These are phyloP conservation scores for Entoloma clypeatum DNA, from an alignment of 1,284 basidiomycete genomes.

Conservation along the genomic window DNA sequence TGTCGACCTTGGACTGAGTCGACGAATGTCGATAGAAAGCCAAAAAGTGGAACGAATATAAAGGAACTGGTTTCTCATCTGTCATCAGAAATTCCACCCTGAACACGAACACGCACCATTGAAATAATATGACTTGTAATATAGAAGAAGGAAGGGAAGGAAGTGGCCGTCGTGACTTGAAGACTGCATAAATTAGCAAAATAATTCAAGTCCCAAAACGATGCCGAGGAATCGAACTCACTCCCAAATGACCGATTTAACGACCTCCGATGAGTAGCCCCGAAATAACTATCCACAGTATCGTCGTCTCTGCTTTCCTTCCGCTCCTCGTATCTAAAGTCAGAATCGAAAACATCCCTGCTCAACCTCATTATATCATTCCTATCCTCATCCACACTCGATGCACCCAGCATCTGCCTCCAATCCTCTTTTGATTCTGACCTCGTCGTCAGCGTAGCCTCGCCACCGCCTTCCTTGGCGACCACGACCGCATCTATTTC, in stretches of 20 bases:
- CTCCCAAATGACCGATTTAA: slow-evolving; percentile 7
- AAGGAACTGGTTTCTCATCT: slow-evolving; percentile 32
- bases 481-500: slow-evolving; percentile 14
- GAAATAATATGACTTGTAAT: slow-evolving; percentile 34
- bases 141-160: slow-evolving; percentile 30
- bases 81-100: background rate
- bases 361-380: slow-evolving; percentile 9
- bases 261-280: background rate
- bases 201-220: background rate
- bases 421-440: slow-evolving; percentile 10
- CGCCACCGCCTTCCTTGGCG: too few relatives aligned
- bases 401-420: slow-evolving; percentile 8
- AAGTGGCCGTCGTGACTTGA: slow-evolving; percentile 21
- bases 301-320: slow-evolving; percentile 8
- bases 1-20: slow-evolving; percentile 37
- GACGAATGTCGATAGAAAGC: slow-evolving; percentile 45
- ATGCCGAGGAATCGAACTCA: slow-evolving; percentile 3
- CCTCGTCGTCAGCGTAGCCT: too few relatives aligned
- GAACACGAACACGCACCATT: slow-evolving; percentile 29
- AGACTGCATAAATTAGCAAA: slow-evolving; percentile 1
- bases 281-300: slow-evolving; percentile 12
- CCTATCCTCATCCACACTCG: slow-evolving; percentile 11
- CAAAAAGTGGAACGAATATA: slow-evolving; percentile 38
- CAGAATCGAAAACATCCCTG: slow-evolving; percentile 11
- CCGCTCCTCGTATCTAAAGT: slow-evolving; percentile 13